Evolutionary conservation across 2,329 filamentous ascomycete species (phyloP).

Genomic region (Cryphonectria nitschkei): DNA sequence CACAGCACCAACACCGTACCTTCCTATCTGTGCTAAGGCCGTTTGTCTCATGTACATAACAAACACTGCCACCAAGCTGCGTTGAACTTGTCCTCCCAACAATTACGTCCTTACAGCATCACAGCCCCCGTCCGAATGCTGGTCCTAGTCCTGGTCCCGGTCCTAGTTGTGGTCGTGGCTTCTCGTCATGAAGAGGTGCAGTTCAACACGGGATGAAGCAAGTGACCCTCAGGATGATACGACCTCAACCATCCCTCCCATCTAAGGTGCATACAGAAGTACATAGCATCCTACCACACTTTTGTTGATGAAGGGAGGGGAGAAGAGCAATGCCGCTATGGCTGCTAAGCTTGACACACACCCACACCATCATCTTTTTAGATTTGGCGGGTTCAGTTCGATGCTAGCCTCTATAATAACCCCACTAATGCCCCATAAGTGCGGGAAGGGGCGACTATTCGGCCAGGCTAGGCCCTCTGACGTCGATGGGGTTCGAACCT

Average conservation of each 20-base stretch:
- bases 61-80: too few relatives aligned
- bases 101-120: too few relatives aligned
- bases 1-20: too few relatives aligned
- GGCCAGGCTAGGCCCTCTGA: constrained; percentile 14
- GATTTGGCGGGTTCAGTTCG: background rate
- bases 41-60: too few relatives aligned
- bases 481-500: constrained; percentile 3
- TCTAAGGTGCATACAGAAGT: too few relatives aligned
- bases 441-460: constrained; percentile 5
- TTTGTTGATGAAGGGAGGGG: too few relatives aligned
- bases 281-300: background rate
- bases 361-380: background rate
- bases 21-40: too few relatives aligned
- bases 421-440: background rate
- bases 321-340: background rate
- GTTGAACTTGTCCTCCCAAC: too few relatives aligned
- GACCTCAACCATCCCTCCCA: background rate
- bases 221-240: background rate
- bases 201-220: background rate
- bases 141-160: too few relatives aligned
- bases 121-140: too few relatives aligned
- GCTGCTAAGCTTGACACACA: background rate
- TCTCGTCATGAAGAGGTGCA: background rate
- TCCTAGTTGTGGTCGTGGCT: too few relatives aligned
- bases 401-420: background rate